Base-by-base conservation (phyloP, 176 grass and related monocot genomes). In the Puccinellia tenuiflora region DNA sequence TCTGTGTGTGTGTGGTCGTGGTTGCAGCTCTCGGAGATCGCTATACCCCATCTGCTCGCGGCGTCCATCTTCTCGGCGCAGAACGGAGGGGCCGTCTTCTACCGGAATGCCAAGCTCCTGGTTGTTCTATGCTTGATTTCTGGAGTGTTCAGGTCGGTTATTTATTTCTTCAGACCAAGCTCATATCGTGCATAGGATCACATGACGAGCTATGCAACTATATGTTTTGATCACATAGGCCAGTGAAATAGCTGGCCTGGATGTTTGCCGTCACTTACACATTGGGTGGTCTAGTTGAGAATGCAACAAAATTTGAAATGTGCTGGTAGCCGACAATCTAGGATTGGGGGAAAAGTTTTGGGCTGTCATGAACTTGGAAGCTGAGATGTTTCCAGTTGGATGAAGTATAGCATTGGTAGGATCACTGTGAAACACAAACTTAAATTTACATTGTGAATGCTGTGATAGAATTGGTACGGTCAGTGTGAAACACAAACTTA, bases 1-100 rank as follows among this genome's bases (percentile, higher is more conserved):
- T 17, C 6, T 45, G 3, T 73, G 14, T 4, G 39, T 40, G 6
- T 83, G 59, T 59, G 64, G 60, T 53, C 57, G 42, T 78, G 65
- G 30, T 56, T 95, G 85, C 85, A 98, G 96, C 84, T 93, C 68
- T 71, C 96, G 17, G 96, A 98, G 88, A 95, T 98, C 50, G 92
- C 92, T 12, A 98, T 96, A 68, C 96, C 96, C 1, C 96, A 98
- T 90, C 94, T 98, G 50, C 90, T 98, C 6, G 91, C 96, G 0
- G 96, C 93, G 16, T 91, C 93, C 76, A 98, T 98, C 70, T 98
- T 98, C 85, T 92, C 96, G 2, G 93, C 93, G 40, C 93, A 98
- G 84, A 96, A 88, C 47, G 90, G 89, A 61, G 91, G 91, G 24
- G 85, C 68, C 0, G 86, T 89, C 21, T 98, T 98, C 78, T 96